Base-by-base conservation (phyloP, 1,139 yeast species). In the Yamadazyma mexicana region DNA sequence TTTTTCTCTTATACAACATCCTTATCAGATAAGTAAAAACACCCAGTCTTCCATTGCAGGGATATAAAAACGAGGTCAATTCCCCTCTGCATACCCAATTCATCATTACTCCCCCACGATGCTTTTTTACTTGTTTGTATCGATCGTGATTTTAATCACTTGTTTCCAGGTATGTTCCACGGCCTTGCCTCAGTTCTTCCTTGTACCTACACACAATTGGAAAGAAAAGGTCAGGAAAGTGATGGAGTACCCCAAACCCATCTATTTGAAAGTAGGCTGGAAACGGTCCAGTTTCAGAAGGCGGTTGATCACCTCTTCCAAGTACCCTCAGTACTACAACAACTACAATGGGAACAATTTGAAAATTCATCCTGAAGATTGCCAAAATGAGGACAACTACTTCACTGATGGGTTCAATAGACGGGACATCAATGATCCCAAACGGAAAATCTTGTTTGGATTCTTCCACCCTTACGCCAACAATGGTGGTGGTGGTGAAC, bases 401-500 rank as follows among this genome's bases (percentile, higher is more conserved):
- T 72, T 71, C 46, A 37, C 58, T 31, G 48, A 50, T 9, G 53
- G 51, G 25, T 61, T 69, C 66, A 56, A 52, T 30, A 68, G 69
- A 16, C 55, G 76, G 35, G 65, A 55, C 25, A 59, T 62, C 5
- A 54, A 58, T 14, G 79, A 71, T 49, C 62, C 65, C 5, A 56
- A 51, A 30, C 62, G 84, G 32, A 66, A 58, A 37, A 48, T 69
- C 15, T 58, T 87, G 15, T 84, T 69, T 54, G 99, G 98, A 5
- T 91, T 87, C 56, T 89, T 92, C 69, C 99, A 94, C 62, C 98
- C 98, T 0, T 87, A 84, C 52, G 91, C 97, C 48, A 87, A 87
- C 58, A 94, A 96, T 34, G 96, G 96, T 29, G 98, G 98, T 15
- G 99, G 99, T 29, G 99, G 99, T 17, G 99, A 94, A 60, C 77